Percentiles rank a stretch among this genome's conserved stretches.
Conservation (phyloP, 352 stramenopile genomes). For the Phytophthora podocarpi region DNA sequence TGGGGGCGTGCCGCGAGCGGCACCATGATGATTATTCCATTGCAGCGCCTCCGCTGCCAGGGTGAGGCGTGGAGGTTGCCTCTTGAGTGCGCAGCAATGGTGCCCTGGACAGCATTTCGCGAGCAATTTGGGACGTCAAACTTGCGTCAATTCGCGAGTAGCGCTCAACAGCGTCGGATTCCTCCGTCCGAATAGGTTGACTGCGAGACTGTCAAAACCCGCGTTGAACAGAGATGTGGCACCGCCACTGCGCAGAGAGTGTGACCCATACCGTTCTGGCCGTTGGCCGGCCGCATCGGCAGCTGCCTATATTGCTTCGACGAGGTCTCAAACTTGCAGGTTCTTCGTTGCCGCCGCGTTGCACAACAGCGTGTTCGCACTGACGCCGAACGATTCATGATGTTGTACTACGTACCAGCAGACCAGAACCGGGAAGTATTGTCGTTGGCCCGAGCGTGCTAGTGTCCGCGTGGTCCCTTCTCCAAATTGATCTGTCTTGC, state of each 20-base stretch:
- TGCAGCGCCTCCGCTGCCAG: too few species aligned
- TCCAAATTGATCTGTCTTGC: constrained; percentile 8
- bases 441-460: background rate
- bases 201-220: constrained; percentile 11
- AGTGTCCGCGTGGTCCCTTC: background rate
- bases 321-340: background rate
- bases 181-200: constrained; percentile 9
- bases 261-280: background rate
- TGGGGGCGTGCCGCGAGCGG: too few species aligned
- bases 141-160: background rate
- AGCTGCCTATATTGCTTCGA: background rate
- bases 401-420: background rate
- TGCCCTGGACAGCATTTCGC: background rate
- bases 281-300: background rate
- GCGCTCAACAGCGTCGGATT: background rate
- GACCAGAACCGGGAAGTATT: background rate
- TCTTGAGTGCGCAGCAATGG: constrained; percentile 1
- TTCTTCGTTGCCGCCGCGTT: background rate
- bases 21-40: too few species aligned
- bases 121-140: background rate
- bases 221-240: constrained; percentile 3
- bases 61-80: too few species aligned
- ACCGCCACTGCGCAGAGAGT: constrained; percentile 4
- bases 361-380: background rate
- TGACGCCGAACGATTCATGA: background rate